These are phyloP conservation scores for Xanthoconium purpureum DNA, from an alignment of 768 basidiomycete species.

Conservation along the genomic window DNA sequence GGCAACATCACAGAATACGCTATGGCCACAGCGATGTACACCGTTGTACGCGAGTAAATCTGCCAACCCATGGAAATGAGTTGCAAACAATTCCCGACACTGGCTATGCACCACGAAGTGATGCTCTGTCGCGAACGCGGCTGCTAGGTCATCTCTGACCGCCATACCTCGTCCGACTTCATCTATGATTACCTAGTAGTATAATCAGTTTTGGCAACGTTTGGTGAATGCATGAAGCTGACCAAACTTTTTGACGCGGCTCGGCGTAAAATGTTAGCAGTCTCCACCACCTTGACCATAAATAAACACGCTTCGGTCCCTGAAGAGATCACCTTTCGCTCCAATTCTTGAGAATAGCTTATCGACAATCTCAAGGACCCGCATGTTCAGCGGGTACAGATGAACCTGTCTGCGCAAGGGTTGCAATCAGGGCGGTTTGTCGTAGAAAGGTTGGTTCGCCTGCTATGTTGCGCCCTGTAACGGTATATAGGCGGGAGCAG, in stretches of 20 bases:
- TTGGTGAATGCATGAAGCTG: slow-evolving; percentile 23
- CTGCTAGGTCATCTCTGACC: slow-evolving; percentile 85
- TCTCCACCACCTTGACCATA: slow-evolving; percentile 98
- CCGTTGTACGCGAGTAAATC: slow-evolving; percentile 71
- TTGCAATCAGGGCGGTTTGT: slow-evolving; percentile 84
- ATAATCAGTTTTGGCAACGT: slow-evolving; percentile 1
- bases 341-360: slow-evolving; percentile 92
- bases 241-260: slow-evolving; percentile 86
- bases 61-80: slow-evolving; percentile 95
- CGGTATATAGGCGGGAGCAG: slow-evolving; percentile 65
- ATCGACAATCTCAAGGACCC: slow-evolving; percentile 80
- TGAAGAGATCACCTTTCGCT: slow-evolving; percentile 91
- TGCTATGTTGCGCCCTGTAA: slow-evolving; percentile 96
- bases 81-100: slow-evolving; percentile 91
- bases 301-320: slow-evolving; percentile 94
- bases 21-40: slow-evolving; percentile 37
- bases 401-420: slow-evolving; percentile 89
- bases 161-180: slow-evolving; percentile 98
- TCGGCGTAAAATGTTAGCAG: slow-evolving; percentile 81
- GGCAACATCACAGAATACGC: slow-evolving; percentile 57
- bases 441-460: slow-evolving; percentile 92
- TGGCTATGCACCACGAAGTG: slow-evolving; percentile 69
- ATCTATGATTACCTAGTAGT: slow-evolving; percentile 90
- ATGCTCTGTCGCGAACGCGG: slow-evolving; percentile 88
- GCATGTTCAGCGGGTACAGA: slow-evolving; percentile 90